These are phyloP conservation scores for Penicillium sp. DNA, from an alignment of 2,329 filamentous ascomycete genomes.

Conservation along the genomic window DNA sequence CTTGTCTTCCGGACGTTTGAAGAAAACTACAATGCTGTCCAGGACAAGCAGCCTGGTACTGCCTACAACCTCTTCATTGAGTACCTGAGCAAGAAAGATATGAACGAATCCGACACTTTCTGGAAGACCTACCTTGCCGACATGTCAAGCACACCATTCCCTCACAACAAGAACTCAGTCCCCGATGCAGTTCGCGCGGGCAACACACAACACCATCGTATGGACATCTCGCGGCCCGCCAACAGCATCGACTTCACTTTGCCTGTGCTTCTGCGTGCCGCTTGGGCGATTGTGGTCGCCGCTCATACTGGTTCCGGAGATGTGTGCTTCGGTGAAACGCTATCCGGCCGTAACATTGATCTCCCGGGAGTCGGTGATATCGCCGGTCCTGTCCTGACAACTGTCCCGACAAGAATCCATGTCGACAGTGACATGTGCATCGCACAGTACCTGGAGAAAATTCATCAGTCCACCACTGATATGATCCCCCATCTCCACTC, in stretches of 20 bases:
- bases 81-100: slow-evolving; percentile 29
- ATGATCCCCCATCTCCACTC: slow-evolving; percentile 65
- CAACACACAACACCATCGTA: slow-evolving; percentile 25
- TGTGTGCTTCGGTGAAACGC: slow-evolving; percentile 55
- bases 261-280: slow-evolving; percentile 52
- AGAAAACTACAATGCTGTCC: slow-evolving; percentile 30
- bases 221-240: slow-evolving; percentile 21
- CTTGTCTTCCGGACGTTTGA: slow-evolving; percentile 39
- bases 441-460: slow-evolving; percentile 53
- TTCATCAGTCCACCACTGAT: slow-evolving; percentile 56
- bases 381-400: slow-evolving; percentile 44
- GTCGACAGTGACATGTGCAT: slow-evolving; percentile 39
- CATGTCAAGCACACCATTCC: slow-evolving; percentile 31
- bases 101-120: slow-evolving; percentile 30
- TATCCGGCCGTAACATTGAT: slow-evolving; percentile 54
- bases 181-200: slow-evolving; percentile 23
- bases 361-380: slow-evolving; percentile 50
- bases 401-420: slow-evolving; percentile 40
- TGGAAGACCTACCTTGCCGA: slow-evolving; percentile 33
- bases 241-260: slow-evolving; percentile 39
- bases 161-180: slow-evolving; percentile 23
- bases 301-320: slow-evolving; percentile 49
- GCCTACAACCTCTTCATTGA: slow-evolving; percentile 34
- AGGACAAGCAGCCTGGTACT: slow-evolving; percentile 10
- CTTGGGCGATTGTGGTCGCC: slow-evolving; percentile 53